Conservation (phyloP, 225 moss, liverwort and hornwort genomes). For the Neckera pumila region DNA sequence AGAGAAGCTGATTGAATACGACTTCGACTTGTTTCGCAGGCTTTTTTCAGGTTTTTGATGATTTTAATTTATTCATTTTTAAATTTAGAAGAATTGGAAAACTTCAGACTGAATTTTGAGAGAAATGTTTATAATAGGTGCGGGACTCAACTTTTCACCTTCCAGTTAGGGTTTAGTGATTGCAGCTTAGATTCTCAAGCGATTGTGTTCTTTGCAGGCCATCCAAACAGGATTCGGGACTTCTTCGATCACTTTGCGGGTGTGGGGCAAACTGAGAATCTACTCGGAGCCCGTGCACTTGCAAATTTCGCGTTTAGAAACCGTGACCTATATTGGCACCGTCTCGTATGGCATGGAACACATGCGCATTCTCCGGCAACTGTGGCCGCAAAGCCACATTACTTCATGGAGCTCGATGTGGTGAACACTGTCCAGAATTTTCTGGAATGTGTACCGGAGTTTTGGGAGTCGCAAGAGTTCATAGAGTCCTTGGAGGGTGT, state of each 20-base stretch:
- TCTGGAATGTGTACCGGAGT: slow-evolving; percentile 59
- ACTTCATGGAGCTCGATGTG: slow-evolving; percentile 88
- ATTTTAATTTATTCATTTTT: neutral
- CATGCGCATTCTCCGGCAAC: slow-evolving; percentile 97
- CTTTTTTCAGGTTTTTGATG: slow-evolving; percentile 60
- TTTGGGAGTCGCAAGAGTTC: slow-evolving; percentile 81
- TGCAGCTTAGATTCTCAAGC: neutral
- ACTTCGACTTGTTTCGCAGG: slow-evolving; percentile 32
- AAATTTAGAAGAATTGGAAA: neutral
- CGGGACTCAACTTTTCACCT: neutral
- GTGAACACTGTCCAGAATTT: slow-evolving; percentile 65
- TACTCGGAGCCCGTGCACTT: slow-evolving; percentile 70
- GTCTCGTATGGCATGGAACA: slow-evolving; percentile 74
- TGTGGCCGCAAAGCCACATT: slow-evolving; percentile 87
- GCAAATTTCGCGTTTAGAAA: slow-evolving; percentile 76
- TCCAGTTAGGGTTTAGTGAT: neutral
- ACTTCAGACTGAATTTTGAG: neutral
- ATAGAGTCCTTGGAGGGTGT: slow-evolving; percentile 46
- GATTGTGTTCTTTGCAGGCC: slow-evolving; percentile 25
- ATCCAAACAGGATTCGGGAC: slow-evolving; percentile 43
- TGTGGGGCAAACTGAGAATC: slow-evolving; percentile 65
- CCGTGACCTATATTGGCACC: slow-evolving; percentile 78
- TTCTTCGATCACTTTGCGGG: slow-evolving; percentile 83
- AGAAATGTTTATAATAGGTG: neutral
- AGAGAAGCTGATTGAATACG: slow-evolving; percentile 33